Percentiles rank a stretch among this genome's conserved stretches.
Evolutionary conservation across 1,139 yeast genomes (phyloP).

Genomic region (Geotrichum australiense): DNA sequence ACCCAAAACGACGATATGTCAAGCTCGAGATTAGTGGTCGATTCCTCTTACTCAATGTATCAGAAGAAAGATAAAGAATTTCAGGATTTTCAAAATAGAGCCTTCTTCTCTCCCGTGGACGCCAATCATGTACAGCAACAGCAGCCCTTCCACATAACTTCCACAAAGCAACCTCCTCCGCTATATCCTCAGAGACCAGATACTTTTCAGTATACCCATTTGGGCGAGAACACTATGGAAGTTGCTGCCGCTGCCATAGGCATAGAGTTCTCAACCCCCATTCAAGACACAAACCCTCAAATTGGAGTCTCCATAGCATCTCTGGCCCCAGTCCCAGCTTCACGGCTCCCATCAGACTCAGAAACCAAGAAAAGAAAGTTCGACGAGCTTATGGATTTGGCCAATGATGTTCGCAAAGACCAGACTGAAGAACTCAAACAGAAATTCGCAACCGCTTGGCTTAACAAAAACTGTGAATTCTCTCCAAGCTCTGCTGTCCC

Average conservation of each 20-base stretch:
- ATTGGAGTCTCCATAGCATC: slow-evolving; percentile 20
- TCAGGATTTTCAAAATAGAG: slow-evolving; percentile 1
- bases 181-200: background rate
- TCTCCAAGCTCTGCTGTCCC: slow-evolving; percentile 72
- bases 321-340: slow-evolving; percentile 5
- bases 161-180: background rate
- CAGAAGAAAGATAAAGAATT: slow-evolving; percentile 1
- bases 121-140: background rate
- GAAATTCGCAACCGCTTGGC: slow-evolving; percentile 76
- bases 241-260: slow-evolving; percentile 14
- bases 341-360: background rate
- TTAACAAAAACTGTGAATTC: slow-evolving; percentile 60
- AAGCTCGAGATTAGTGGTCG: background rate
- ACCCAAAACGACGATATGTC: background rate
- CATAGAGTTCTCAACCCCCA: slow-evolving; percentile 8
- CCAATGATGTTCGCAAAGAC: slow-evolving; percentile 42
- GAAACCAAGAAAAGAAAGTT: slow-evolving; percentile 38
- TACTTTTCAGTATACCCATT: slow-evolving; percentile 7
- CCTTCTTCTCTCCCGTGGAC: background rate
- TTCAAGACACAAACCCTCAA: slow-evolving; percentile 2
- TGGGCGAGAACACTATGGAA: slow-evolving; percentile 8
- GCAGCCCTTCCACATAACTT: background rate
- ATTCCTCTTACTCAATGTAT: background rate
- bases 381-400: slow-evolving; percentile 47
- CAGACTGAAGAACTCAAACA: slow-evolving; percentile 68